Evolutionary conservation across 2,329 filamentous ascomycete genomes (phyloP).

Genomic region (Trichophyton mentagrophytes): DNA sequence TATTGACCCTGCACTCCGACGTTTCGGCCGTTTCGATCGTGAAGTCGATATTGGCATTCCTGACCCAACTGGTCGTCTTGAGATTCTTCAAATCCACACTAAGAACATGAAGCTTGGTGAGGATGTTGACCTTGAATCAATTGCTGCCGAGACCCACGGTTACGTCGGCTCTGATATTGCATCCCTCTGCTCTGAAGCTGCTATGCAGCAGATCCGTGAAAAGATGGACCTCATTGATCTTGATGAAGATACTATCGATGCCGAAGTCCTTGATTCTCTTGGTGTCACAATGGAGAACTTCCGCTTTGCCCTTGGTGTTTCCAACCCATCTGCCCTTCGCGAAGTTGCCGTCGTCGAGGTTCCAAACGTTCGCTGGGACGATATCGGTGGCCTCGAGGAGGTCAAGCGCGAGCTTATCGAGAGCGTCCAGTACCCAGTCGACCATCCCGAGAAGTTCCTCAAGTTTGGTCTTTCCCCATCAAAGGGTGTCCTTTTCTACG

Average conservation of each 20-base stretch:
- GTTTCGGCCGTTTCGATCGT: slow-evolving; percentile 97
- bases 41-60: slow-evolving; percentile 98
- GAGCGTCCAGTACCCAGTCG: slow-evolving; percentile 96
- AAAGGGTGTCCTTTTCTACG: slow-evolving; percentile 96
- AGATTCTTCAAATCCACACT: slow-evolving; percentile 98
- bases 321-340: slow-evolving; percentile 95
- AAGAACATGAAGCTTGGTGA: slow-evolving; percentile 99
- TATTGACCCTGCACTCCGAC: slow-evolving; percentile 91
- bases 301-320: slow-evolving; percentile 93
- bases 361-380: slow-evolving; percentile 98
- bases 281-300: slow-evolving; percentile 99
- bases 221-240: slow-evolving; percentile 99
- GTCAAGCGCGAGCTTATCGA: slow-evolving; percentile 99
- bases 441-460: slow-evolving; percentile 99
- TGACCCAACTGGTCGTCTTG: slow-evolving; percentile 92
- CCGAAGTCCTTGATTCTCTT: slow-evolving; percentile 92
- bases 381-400: slow-evolving; percentile 93
- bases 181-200: slow-evolving; percentile 94
- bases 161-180: slow-evolving; percentile 98
- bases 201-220: slow-evolving; percentile 99
- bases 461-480: slow-evolving; percentile 98
- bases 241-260: slow-evolving; percentile 97
- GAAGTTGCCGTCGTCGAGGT: slow-evolving; percentile 99
- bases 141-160: slow-evolving; percentile 94
- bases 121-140: slow-evolving; percentile 91